phyloP scores from a whole-genome alignment of 345 rosid species.

The Gossypium anomalum region DNA sequence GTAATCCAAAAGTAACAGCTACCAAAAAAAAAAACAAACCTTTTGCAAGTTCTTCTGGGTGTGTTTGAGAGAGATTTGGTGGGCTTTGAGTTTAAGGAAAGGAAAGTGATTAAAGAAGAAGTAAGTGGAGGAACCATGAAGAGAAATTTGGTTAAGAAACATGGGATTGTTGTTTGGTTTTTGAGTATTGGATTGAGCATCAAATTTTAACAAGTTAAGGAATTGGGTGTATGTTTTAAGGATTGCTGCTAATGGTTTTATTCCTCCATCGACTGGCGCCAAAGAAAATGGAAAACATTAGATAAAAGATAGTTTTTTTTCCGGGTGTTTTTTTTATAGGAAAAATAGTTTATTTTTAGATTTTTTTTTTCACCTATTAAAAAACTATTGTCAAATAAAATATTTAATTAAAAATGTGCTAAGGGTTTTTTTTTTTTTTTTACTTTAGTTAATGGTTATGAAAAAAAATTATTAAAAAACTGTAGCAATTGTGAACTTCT shows the following conservation, averaged over 20 bases:
- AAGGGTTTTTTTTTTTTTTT: too few relatives aligned
- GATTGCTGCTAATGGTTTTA: not conserved
- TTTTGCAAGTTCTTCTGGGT: constrained; percentile 13
- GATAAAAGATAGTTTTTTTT: not conserved
- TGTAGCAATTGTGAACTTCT: too few relatives aligned
- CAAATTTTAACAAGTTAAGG: not conserved
- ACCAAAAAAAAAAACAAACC: constrained; percentile 18
- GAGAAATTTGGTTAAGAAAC: constrained; percentile 29
- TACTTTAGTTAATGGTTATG: too few relatives aligned
- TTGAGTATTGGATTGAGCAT: constrained; percentile 1
- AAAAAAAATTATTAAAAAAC: too few relatives aligned
- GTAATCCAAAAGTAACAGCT: not conserved
- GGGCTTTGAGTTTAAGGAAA: constrained; percentile 13
- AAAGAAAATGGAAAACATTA: not conserved
- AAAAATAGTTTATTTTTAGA: too few relatives aligned
- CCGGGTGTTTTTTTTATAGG: too few relatives aligned
- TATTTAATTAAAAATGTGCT: too few relatives aligned
- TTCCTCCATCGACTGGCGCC: constrained; percentile 2
- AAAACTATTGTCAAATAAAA: too few relatives aligned
- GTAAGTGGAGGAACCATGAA: constrained; percentile 29
- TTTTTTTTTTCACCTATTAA: too few relatives aligned
- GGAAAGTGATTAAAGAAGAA: constrained; percentile 28
- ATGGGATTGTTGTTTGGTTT: constrained; percentile 21
- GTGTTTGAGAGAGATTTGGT: constrained; percentile 8
- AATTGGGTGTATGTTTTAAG: not conserved